phyloP scores from a whole-genome alignment of 2,329 filamentous ascomycete genomes.

The Pseudogymnoascus sp. region DNA sequence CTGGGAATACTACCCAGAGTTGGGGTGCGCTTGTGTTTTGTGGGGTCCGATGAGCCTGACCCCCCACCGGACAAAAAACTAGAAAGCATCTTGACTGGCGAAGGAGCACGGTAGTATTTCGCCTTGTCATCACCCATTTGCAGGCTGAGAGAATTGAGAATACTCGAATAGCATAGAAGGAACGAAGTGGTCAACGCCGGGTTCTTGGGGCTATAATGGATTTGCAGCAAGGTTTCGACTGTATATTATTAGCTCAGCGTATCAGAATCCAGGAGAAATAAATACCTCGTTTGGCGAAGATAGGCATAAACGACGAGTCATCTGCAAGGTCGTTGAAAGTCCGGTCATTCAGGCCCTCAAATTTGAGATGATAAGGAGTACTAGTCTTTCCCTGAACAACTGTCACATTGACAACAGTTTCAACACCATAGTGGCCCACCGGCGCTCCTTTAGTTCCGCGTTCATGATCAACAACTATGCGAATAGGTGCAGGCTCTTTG shows the following conservation, averaged over 20 bases:
- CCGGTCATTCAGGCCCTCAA: constrained; percentile 59
- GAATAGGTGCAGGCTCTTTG: constrained; percentile 58
- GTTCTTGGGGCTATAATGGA: constrained; percentile 61
- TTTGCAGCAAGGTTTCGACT: constrained; percentile 66
- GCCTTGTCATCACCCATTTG: constrained; percentile 55
- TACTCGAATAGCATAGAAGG: constrained; percentile 69
- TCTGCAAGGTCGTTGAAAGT: constrained; percentile 67
- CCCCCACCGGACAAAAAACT: constrained; percentile 62
- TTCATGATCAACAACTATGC: constrained; percentile 64
- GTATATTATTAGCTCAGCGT: constrained; percentile 27
- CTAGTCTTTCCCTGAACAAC: constrained; percentile 40
- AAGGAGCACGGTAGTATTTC: constrained; percentile 65
- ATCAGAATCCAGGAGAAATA: constrained; percentile 2
- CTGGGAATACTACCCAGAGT: constrained; percentile 36
- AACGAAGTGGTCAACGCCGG: constrained; percentile 56
- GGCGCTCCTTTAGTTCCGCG: constrained; percentile 58
- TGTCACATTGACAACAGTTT: constrained; percentile 59
- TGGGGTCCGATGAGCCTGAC: constrained; percentile 34
- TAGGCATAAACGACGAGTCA: constrained; percentile 63
- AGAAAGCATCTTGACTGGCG: constrained; percentile 83
- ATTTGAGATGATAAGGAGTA: constrained; percentile 46
- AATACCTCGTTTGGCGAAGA: constrained; percentile 66
- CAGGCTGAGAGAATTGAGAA: constrained; percentile 61
- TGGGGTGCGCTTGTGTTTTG: constrained; percentile 26
- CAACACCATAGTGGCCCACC: constrained; percentile 59